phyloP scores from a whole-genome alignment of 345 rosid genomes.

The Streptanthus diversifolius region DNA sequence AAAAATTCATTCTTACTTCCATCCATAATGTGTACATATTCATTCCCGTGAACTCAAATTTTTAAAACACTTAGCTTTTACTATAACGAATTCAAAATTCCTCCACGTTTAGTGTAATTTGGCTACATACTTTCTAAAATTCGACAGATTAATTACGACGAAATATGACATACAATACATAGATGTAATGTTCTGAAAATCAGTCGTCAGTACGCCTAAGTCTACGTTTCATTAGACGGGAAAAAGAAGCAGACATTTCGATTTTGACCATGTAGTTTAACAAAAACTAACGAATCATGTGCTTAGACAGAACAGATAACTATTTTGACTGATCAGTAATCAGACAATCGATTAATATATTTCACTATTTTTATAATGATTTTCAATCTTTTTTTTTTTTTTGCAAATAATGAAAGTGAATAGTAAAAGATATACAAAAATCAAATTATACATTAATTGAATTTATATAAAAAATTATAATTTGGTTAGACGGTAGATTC shows the following conservation, averaged over 20 bases:
- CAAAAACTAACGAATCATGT: background rate
- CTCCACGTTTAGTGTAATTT: background rate
- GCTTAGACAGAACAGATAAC: background rate
- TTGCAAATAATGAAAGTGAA: background rate
- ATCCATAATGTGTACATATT: background rate
- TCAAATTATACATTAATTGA: background rate
- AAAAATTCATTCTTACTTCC: background rate
- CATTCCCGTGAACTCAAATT: background rate
- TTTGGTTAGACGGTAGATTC: background rate
- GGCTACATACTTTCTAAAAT: background rate
- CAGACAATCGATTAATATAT: background rate
- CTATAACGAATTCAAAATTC: background rate
- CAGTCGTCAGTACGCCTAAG: background rate
- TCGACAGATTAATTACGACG: background rate
- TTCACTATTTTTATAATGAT: background rate
- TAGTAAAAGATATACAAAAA: background rate
- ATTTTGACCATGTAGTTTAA: background rate
- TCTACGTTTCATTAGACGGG: background rate
- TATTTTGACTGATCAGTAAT: background rate
- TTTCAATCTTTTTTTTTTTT: background rate
- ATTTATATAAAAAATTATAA: background rate
- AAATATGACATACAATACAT: background rate
- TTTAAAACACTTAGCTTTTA: background rate
- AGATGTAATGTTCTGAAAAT: background rate
- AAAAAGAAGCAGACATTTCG: background rate